Percentiles rank a stretch among this genome's conserved stretches.
Conservation (phyloP, 2,329 filamentous ascomycete species). For the Colletotrichum paranaense region DNA sequence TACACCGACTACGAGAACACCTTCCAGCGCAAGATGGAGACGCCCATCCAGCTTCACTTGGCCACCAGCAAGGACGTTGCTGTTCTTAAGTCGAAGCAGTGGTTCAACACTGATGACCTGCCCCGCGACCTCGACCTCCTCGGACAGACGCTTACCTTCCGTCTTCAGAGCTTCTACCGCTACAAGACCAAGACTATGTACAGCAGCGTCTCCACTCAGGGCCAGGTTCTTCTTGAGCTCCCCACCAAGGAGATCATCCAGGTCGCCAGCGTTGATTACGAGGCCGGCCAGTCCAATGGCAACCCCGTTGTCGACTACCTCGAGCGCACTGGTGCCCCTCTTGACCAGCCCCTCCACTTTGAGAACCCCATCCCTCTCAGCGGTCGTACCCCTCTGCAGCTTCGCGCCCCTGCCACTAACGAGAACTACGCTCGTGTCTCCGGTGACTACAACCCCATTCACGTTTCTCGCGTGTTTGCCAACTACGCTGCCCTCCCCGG, state of each 20-base stretch:
- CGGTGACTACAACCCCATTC: slow-evolving; percentile 98
- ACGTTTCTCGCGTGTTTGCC: slow-evolving; percentile 96
- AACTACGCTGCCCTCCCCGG: slow-evolving; percentile 95
- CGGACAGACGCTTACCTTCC: slow-evolving; percentile 95
- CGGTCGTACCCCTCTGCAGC: slow-evolving; percentile 87
- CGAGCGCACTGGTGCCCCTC: slow-evolving; percentile 87
- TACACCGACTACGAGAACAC: slow-evolving; percentile 98
- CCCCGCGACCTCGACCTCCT: slow-evolving; percentile 84
- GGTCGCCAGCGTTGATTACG: slow-evolving; percentile 96
- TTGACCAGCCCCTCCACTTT: slow-evolving; percentile 96
- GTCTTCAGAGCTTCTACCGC: slow-evolving; percentile 87
- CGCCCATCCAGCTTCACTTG: slow-evolving; percentile 92
- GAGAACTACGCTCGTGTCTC: slow-evolving; percentile 98
- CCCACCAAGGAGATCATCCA: slow-evolving; percentile 98
- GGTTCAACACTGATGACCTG: slow-evolving; percentile 85
- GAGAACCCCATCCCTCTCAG: slow-evolving; percentile 97
- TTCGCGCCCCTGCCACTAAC: slow-evolving; percentile 94
- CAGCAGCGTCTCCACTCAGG: slow-evolving; percentile 90
- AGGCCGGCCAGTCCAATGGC: slow-evolving; percentile 89
- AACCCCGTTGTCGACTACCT: slow-evolving; percentile 98
- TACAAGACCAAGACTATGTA: slow-evolving; percentile 97
- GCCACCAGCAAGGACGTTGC: slow-evolving; percentile 91
- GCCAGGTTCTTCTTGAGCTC: slow-evolving; percentile 92
- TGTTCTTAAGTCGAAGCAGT: slow-evolving; percentile 95
- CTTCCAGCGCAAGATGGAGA: slow-evolving; percentile 97